These are phyloP conservation scores for Amphichorda felina DNA, from an alignment of 2,329 filamentous ascomycete species.

Conservation along the genomic window DNA sequence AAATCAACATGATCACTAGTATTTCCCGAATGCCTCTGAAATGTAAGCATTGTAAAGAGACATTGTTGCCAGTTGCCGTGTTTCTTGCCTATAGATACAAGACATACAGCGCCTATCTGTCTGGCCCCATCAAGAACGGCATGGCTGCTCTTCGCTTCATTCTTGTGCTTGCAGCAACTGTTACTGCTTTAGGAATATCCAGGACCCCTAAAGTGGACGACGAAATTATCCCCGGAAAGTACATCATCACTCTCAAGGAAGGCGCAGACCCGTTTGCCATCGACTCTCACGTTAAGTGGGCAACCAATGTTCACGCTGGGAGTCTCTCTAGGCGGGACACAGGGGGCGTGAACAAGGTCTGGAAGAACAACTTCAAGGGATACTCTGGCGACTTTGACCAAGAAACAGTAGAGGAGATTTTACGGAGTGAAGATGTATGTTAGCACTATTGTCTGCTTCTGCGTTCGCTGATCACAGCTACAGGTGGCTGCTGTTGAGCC, in stretches of 20 bases:
- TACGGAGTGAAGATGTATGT: slow-evolving; percentile 1
- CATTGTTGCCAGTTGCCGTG: no score
- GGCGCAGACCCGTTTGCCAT: slow-evolving; percentile 30
- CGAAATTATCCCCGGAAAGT: slow-evolving; percentile 13
- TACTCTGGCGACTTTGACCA: slow-evolving; percentile 31
- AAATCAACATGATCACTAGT: no score
- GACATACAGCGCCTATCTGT: no score
- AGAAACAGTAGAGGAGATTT: slow-evolving; percentile 5
- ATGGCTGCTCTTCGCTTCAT: no score
- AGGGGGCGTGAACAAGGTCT: slow-evolving; percentile 18
- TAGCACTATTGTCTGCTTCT: no score
- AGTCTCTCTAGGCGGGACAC: slow-evolving; percentile 35
- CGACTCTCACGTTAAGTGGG: slow-evolving; percentile 31
- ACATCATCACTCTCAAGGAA: slow-evolving; percentile 51
- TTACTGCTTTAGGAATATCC: not conserved
- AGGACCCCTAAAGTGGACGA: not conserved
- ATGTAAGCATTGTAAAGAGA: no score
- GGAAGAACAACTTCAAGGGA: slow-evolving; percentile 20
- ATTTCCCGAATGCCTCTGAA: no score
- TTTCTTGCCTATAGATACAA: no score
- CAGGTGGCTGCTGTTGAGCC: slow-evolving; percentile 21
- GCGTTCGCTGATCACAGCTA: not conserved
- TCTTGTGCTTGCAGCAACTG: not conserved
- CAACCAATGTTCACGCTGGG: slow-evolving; percentile 39
- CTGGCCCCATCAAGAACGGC: no score